Conservation (phyloP, 2,329 filamentous ascomycete species). For the Alternaria angustiovoidea region DNA sequence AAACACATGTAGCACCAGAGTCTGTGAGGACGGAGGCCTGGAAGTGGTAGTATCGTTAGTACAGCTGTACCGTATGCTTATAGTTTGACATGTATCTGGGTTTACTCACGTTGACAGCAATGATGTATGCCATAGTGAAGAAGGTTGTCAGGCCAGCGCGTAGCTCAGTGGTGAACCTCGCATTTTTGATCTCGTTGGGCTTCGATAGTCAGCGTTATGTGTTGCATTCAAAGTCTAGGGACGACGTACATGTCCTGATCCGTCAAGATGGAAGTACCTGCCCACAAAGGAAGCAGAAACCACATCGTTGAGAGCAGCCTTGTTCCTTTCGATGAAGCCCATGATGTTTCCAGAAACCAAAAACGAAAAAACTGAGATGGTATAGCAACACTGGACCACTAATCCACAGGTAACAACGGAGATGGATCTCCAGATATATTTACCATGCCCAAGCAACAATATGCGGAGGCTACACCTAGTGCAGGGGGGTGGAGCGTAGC, state of each 20-base stretch:
- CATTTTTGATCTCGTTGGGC: slow-evolving; percentile 75
- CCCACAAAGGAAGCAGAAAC: slow-evolving; percentile 47
- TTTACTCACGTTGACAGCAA: slow-evolving; percentile 64
- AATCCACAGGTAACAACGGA: not conserved
- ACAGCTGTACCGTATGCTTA: slow-evolving; percentile 41
- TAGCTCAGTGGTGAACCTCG: slow-evolving; percentile 82
- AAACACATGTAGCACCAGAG: slow-evolving; percentile 79
- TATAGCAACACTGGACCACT: not conserved
- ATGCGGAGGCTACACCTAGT: not conserved
- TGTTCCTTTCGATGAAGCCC: slow-evolving; percentile 30
- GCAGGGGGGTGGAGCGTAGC: slow-evolving; percentile 2
- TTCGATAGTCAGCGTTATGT: slow-evolving; percentile 45
- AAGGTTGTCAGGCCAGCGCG: slow-evolving; percentile 81
- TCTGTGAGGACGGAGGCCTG: slow-evolving; percentile 70
- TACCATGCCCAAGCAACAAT: not conserved
- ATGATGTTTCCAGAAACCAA: slow-evolving; percentile 10
- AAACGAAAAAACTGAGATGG: not conserved
- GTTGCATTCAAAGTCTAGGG: not conserved
- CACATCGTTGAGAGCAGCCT: slow-evolving; percentile 39
- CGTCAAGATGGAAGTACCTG: slow-evolving; percentile 75
- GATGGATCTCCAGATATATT: slow-evolving; percentile 8
- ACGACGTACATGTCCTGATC: slow-evolving; percentile 78
- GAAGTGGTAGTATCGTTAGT: not conserved
- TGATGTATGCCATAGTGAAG: slow-evolving; percentile 65
- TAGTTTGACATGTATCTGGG: not conserved